phyloP scores from a whole-genome alignment of 495 filamentous ascomycete species.

The Aspergillus ostianus region DNA sequence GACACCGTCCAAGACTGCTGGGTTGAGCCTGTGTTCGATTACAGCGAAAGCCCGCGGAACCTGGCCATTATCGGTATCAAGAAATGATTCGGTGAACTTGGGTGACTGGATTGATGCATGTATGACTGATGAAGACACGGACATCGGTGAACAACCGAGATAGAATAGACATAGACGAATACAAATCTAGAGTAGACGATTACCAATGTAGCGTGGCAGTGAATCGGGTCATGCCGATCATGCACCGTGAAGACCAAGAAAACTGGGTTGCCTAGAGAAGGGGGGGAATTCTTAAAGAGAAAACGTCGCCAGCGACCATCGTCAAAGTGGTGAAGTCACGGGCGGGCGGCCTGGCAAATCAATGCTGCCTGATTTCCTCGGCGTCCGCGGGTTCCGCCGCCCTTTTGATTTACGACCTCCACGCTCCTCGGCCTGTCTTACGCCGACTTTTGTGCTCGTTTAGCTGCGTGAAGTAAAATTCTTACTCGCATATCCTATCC shows the following conservation, averaged over 20 bases:
- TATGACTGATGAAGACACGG: neutral
- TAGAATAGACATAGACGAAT: neutral
- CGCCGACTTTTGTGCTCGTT: neutral
- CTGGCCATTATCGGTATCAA: constrained; percentile 88
- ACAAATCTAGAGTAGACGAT: neutral
- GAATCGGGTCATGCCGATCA: neutral
- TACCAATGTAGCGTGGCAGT: neutral
- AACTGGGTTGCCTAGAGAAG: neutral
- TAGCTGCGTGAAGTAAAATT: no score
- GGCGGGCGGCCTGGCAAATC: neutral
- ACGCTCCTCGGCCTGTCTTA: neutral
- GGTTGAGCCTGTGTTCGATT: constrained; percentile 94
- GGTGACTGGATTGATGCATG: neutral
- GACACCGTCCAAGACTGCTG: constrained; percentile 64
- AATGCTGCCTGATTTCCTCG: constrained; percentile 6
- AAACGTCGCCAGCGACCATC: no score
- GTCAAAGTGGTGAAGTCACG: neutral
- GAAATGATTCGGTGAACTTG: constrained; percentile 5
- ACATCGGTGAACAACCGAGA: neutral
- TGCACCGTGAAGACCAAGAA: neutral
- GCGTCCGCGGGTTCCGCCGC: constrained; percentile 21
- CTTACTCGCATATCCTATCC: no score
- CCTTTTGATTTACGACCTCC: neutral
- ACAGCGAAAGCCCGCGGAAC: constrained; percentile 82
- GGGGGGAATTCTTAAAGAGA: no score